Evolutionary conservation across 371 early-diverging fungal species (phyloP), one percentile per base, ranked within the genome.

Genomic region (Smittium culicis): DNA sequence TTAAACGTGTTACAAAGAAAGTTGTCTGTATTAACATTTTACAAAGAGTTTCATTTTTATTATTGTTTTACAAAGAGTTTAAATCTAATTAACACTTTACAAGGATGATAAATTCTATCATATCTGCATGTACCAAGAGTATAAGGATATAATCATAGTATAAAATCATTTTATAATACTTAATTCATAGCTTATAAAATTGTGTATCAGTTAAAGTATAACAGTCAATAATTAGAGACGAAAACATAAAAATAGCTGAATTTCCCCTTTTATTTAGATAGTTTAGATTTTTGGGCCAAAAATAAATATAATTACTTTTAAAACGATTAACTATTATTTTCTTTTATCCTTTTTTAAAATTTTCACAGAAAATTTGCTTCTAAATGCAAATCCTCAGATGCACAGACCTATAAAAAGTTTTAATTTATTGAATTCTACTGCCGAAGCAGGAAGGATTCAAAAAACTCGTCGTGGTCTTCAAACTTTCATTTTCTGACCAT

Each of bases 131-230:
- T 45, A 45, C 45, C 5, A 45, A 45, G 45, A 45, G 20, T 45
- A 45, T n/a, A n/a, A n/a, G n/a, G n/a, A n/a, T n/a, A n/a, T n/a
- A n/a, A n/a, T n/a, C 45, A 45, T 45, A 45, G 45, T 45, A 45
- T 11, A 45, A 11, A 20, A 20, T 45, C 45, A 45, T 45, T 45
- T 45, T 20, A 20, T 45, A 20, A 45, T 45, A 45, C 45, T 45
- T 45, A 45, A 45, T 45, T 45, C 45, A 45, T 45, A 45, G 45
- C 45, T 45, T 45, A 45, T 45, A 45, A 45, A 45, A 45, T 45
- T 45, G n/a, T 45, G 20, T 45, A 45, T 45, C 45, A 45, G 45
- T 45, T 45, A 45, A 45, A 45, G 5, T 45, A 11, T 45, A 45
- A 20, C 45, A 45, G 45, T 45, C 20, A 45, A 45, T 45, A 45